Evolutionary conservation across 306 rosid species (phyloP), one percentile per base, ranked within the genome.

Genomic region (Lupinus albus): DNA sequence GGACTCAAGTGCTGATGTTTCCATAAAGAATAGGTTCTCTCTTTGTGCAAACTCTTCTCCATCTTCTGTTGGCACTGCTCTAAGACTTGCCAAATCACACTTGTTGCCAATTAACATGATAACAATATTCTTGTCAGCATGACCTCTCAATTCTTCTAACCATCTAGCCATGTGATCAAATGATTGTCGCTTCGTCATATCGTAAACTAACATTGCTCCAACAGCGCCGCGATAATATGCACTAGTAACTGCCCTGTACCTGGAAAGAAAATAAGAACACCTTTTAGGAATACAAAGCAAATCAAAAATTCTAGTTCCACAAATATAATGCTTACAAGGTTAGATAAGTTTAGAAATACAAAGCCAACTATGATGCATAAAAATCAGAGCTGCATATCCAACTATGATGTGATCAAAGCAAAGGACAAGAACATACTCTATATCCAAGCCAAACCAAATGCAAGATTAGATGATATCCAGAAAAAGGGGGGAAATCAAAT

Each of bases 191-290:
- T 91, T 91, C 1, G 91, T 87, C 89, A 91, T 86, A 72, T 91
- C 97, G 15, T 86, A 91, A 1, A 91, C 89, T 71, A 91, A 49
- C 94, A 91, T 91, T 53, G 97, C 97, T 49, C 97, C 97, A 12
- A 91, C 89, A 14, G 97, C 97, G 13, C 97, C 97, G 64, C 96
- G 60, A 68, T 91, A 91, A 81, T 91, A 91, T 75, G 97, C 96
- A 78, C 94, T 91, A 11, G 97, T 88, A 39, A 91, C 96, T 56
- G 97, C 97, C 64, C 96, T 77, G 64, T 88, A 88, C 80, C 97
- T 91, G 78, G 46, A 61, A 51, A 4, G 11, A 0, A 61, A 9
- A 6, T 2, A 67, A 4, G 8, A 28, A 65, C 30, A 3, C 45
- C 33, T 64, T 60, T 64, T 32, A 42, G 38, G 10, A 35, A 33